Conservation (phyloP, 768 basidiomycete species). For the Lactarius hengduanensis region DNA sequence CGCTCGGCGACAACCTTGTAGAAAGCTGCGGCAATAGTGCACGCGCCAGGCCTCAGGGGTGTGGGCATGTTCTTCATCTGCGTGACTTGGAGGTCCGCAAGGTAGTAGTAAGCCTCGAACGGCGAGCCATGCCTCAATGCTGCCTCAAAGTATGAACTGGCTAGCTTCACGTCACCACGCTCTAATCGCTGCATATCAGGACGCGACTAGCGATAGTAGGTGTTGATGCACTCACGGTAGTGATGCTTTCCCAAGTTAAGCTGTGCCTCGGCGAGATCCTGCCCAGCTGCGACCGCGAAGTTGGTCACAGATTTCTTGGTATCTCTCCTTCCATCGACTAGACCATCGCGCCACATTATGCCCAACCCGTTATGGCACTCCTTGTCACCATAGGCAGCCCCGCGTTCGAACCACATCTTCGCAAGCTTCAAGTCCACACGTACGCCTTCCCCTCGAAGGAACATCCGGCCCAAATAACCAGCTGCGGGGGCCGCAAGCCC, state of each 20-base stretch:
- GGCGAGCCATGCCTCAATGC: constrained; percentile 87
- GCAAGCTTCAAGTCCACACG: constrained; percentile 71
- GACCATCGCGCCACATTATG: constrained; percentile 88
- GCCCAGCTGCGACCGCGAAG: constrained; percentile 78
- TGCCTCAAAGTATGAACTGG: constrained; percentile 74
- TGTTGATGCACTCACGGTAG: constrained; percentile 45
- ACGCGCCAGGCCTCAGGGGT: constrained; percentile 65
- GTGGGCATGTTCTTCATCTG: constrained; percentile 50
- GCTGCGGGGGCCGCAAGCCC: constrained; percentile 77
- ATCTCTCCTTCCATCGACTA: constrained; percentile 66
- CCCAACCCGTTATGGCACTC: constrained; percentile 91
- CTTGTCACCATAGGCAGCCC: constrained; percentile 72
- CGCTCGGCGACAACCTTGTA: constrained; percentile 91
- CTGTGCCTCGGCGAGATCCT: constrained; percentile 90
- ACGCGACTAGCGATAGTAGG: constrained; percentile 6
- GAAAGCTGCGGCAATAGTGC: constrained; percentile 88
- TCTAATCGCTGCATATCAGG: constrained; percentile 43
- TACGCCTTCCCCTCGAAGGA: constrained; percentile 88
- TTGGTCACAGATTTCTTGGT: constrained; percentile 57
- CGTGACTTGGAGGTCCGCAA: constrained; percentile 75
- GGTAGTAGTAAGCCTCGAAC: constrained; percentile 93
- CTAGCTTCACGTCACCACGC: constrained; percentile 62
- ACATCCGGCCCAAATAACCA: constrained; percentile 91
- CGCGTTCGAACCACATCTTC: constrained; percentile 94
- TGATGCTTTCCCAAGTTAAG: constrained; percentile 86